Evolutionary conservation across 2,329 filamentous ascomycete genomes (phyloP), one percentile per base, ranked within the genome.

Genomic region (Raffaelea albimanens): DNA sequence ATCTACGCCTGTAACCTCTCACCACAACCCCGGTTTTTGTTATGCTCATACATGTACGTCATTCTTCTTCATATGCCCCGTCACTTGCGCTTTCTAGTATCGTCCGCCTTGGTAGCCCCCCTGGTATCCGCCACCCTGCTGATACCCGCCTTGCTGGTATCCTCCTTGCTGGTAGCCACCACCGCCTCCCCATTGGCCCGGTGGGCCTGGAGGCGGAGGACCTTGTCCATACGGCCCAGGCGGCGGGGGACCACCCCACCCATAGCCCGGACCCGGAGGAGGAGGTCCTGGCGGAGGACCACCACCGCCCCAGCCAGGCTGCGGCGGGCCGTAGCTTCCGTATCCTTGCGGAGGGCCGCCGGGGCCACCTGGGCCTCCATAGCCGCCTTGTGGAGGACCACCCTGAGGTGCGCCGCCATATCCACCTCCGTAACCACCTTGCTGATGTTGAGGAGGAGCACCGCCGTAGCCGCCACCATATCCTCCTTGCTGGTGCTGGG

Each of bases 101-200:
- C 25, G 8, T 38, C 34, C 34, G 14, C 34, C 34, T 19, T 38
- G 34, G 18, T 42, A 21, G 10, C 16, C 13, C 3, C 43, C 43
- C 36, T 21, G 31, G 20, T 16, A 7, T 21, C 18, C 40, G n/a
- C 40, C 40, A n/a, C 29, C 23, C 13, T 18, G n/a, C 23, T 19
- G 25, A 10, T 36, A 19, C 3, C 42, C 42, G 18, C 23, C 44
- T 4, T 41, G 22, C n/a, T 22, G n/a, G 11, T 33, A 31, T 19
- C 33, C 38, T 14, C 21, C 31, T 4, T 18, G 25, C n/a, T 21
- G 21, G 34, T 33, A 39, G 22, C 44, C 44, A 16, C 43, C 49
- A 16, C 52, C 48, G 3, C 56, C 52, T 25, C 47, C 40, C 34
- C 34, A 38, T 21, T 43, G 23, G n/a, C 50, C 50, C 20, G 47